A percentile compares a stretch with the other conserved stretches of the same genome.
These are phyloP conservation scores for Mycotypha africana DNA, from an alignment of 371 early-diverging fungal genomes.

Conservation along the genomic window DNA sequence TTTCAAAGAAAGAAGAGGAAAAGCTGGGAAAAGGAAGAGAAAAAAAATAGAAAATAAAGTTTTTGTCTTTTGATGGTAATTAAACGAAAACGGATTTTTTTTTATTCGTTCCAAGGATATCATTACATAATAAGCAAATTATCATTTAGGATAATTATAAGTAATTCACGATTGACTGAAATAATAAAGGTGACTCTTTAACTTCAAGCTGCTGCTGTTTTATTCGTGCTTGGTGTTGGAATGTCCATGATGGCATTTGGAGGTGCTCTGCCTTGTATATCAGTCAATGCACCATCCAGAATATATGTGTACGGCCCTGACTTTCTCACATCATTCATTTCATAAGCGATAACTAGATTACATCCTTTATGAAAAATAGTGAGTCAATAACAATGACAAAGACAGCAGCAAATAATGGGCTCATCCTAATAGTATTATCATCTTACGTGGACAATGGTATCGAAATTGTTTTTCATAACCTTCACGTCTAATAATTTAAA, in stretches of 20 bases:
- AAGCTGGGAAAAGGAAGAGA: no score
- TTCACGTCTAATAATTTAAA: conserved; percentile 26
- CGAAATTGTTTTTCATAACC: conserved; percentile 61
- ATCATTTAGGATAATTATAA: no score
- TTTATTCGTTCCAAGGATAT: no score
- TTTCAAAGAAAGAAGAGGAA: no score
- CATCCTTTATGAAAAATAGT: conserved; percentile 29
- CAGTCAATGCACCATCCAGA: conserved; percentile 55
- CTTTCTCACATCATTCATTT: conserved; percentile 51
- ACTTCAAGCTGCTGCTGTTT: conserved; percentile 37
- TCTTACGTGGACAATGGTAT: conserved; percentile 53
- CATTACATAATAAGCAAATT: no score
- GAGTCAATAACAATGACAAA: neutral
- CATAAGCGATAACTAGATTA: conserved; percentile 53
- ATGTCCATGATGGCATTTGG: conserved; percentile 33
- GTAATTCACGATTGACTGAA: no score
- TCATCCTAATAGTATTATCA: neutral
- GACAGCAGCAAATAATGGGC: no score
- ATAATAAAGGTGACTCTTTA: no score
- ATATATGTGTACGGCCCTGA: conserved; percentile 57
- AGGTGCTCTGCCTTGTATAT: conserved; percentile 52
- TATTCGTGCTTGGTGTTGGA: conserved; percentile 1
- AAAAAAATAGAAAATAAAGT: no score
- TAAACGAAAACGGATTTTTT: no score
- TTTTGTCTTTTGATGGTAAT: no score